Percentiles rank a stretch among this genome's conserved stretches.
phyloP scores from a whole-genome alignment of 176 grass and related monocot species.

The Thalia dealbata region DNA sequence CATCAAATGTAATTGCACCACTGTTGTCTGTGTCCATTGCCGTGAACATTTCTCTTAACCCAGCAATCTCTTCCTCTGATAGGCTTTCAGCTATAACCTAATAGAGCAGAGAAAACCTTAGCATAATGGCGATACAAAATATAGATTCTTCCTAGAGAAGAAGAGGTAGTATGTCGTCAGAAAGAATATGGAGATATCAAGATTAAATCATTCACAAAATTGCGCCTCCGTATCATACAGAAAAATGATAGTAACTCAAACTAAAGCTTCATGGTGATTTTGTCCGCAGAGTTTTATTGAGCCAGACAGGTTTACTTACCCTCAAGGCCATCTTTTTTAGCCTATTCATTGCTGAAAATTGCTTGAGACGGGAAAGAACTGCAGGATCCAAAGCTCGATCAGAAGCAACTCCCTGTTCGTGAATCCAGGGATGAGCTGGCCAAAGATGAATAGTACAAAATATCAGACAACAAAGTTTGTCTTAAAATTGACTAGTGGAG shows the following conservation, averaged over 20 bases:
- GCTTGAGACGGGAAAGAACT: conserved; percentile 91
- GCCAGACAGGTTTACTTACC: conserved; percentile 22
- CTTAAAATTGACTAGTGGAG: neutral
- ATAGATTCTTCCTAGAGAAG: neutral
- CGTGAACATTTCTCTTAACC: conserved; percentile 94
- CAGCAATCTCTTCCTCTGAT: conserved; percentile 99
- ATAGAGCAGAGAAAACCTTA: conserved; percentile 12
- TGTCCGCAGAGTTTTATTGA: neutral
- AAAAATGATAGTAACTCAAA: neutral
- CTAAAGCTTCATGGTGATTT: neutral
- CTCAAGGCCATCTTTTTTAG: conserved; percentile 97
- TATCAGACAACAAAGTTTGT: neutral
- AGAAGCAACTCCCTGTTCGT: conserved; percentile 91
- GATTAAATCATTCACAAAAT: neutral
- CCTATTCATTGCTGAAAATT: conserved; percentile 98
- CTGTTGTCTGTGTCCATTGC: conserved; percentile 96
- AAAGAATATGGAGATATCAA: neutral
- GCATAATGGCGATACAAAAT: neutral
- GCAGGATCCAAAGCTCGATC: conserved; percentile 88
- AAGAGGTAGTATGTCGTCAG: neutral
- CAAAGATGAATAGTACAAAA: conserved; percentile 13
- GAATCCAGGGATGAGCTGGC: conserved; percentile 92
- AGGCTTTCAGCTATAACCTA: conserved; percentile 98
- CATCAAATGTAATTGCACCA: conserved; percentile 96
- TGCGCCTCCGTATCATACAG: neutral